Conservation (phyloP, 805 yeast species). For the Candida tammaniensis region DNA sequence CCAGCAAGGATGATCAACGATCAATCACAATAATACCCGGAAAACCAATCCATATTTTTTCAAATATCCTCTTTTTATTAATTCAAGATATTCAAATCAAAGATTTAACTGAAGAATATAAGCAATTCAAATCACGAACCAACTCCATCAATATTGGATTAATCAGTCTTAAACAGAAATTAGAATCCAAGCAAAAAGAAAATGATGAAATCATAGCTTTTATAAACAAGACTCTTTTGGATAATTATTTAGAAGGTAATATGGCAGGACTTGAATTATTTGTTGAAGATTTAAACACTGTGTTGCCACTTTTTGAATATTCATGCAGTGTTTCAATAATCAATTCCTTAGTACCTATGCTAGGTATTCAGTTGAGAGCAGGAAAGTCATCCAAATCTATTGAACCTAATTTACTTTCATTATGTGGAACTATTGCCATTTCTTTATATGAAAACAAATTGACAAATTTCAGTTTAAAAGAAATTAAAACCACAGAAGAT, state of each 20-base stretch:
- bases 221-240: not conserved
- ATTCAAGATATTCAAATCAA: conserved; percentile 3
- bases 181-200: not conserved
- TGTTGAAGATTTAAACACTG: conserved; percentile 3
- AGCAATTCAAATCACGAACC: not conserved
- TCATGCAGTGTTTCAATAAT: conserved; percentile 1
- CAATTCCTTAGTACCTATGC: not conserved
- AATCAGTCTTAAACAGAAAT: not conserved
- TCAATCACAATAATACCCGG: not conserved
- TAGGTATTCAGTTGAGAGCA: too few relatives aligned
- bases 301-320: not conserved
- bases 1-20: conserved; percentile 5
- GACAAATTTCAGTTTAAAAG: too few relatives aligned
- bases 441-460: not conserved
- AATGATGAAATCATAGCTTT: not conserved
- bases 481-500: too few relatives aligned
- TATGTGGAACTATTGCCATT: conserved; percentile 7
- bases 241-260: conserved; percentile 1
- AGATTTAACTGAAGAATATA: not conserved
- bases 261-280: conserved; percentile 5
- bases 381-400: too few relatives aligned
- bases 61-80: conserved; percentile 4
- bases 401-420: conserved; percentile 7
- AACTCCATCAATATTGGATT: too few relatives aligned
- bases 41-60: conserved; percentile 1